A percentile compares a stretch with the other conserved stretches of the same genome.
These are phyloP conservation scores for Chrysochromulina tobinii DNA, from an alignment of 78 protist species.

Conservation along the genomic window DNA sequence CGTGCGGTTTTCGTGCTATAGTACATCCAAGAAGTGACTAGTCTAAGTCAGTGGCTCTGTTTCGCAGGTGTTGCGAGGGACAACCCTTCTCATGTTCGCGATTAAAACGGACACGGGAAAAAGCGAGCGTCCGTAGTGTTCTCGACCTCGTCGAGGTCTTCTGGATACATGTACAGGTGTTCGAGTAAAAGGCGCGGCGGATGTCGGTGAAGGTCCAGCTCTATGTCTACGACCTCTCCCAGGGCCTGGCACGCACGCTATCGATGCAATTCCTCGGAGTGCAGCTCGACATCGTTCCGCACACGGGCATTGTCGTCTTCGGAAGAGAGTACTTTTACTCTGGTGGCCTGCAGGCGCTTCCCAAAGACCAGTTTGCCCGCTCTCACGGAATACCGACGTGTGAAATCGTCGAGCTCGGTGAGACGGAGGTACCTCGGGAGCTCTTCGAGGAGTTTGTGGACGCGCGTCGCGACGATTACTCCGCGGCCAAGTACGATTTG, in stretches of 20 bases:
- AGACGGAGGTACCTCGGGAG: conserved; percentile 33
- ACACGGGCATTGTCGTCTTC: conserved; percentile 60
- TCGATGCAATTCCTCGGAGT: conserved; percentile 32
- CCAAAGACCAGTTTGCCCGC: neutral
- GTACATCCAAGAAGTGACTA: no score
- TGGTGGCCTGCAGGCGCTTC: conserved; percentile 49
- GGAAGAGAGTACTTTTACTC: conserved; percentile 60
- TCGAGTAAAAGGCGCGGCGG: no score
- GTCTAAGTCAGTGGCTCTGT: no score
- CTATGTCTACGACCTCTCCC: conserved; percentile 51
- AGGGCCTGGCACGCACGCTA: conserved; percentile 47
- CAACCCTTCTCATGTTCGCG: no score
- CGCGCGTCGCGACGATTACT: neutral
- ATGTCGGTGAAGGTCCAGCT: neutral
- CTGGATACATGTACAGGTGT: no score
- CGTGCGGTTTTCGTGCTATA: no score
- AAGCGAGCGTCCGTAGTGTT: no score
- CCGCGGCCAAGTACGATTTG: conserved; percentile 35
- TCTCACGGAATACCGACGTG: conserved; percentile 8
- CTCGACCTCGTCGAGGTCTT: no score
- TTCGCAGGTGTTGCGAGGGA: no score
- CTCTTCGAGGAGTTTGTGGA: conserved; percentile 31
- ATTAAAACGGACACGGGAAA: no score
- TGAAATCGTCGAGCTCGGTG: conserved; percentile 32
- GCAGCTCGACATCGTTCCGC: conserved; percentile 56